These are phyloP conservation scores for Epichloe amarillans DNA, from an alignment of 2,329 filamentous ascomycete species.

Conservation along the genomic window DNA sequence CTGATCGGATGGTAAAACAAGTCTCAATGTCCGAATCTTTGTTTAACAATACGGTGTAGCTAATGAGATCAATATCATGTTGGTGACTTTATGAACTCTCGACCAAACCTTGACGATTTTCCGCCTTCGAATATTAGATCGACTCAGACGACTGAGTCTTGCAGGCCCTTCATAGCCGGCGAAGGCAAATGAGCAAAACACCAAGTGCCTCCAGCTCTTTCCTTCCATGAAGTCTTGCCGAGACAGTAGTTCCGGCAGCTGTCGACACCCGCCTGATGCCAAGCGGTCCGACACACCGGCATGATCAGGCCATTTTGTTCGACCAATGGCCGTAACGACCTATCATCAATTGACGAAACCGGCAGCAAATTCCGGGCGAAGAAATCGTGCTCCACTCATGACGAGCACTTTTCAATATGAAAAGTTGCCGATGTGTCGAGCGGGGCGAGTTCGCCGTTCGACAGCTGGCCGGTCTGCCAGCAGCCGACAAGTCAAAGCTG, in stretches of 20 bases:
- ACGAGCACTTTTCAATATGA: background rate
- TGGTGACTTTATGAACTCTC: background rate
- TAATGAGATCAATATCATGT: background rate
- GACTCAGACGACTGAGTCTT: background rate
- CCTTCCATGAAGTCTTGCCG: background rate
- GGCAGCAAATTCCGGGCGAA: background rate
- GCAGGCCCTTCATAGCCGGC: background rate
- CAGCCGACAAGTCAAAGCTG: background rate
- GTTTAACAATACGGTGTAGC: background rate
- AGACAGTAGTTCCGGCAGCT: background rate
- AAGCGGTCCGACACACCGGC: background rate
- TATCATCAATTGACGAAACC: background rate
- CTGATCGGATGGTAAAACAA: background rate
- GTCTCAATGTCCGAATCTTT: background rate
- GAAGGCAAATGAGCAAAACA: background rate
- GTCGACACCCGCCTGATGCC: background rate
- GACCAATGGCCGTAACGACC: background rate
- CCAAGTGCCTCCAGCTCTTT: background rate
- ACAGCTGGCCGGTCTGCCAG: background rate
- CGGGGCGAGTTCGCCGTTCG: background rate
- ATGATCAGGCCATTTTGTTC: background rate
- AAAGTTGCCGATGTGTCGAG: background rate
- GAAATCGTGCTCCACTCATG: background rate
- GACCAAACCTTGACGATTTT: background rate
- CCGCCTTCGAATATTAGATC: background rate